Conservation (phyloP, 495 filamentous ascomycete species). For the Aspergillus hancockii region DNA sequence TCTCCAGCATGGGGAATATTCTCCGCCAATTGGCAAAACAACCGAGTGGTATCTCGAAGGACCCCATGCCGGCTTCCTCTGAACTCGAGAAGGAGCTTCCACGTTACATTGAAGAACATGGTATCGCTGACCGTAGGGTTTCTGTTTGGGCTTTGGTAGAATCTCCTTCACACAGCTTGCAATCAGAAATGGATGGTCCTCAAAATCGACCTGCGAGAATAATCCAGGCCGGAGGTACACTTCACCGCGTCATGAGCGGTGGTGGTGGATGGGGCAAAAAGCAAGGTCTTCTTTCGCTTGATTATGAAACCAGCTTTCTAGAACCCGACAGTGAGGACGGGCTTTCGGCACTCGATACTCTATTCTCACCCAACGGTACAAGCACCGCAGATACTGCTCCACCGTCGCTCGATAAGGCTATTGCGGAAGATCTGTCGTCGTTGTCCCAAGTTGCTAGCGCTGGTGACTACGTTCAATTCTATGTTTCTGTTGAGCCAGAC, state of each 20-base stretch:
- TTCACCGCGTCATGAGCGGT: slow-evolving; percentile 76
- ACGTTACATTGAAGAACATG: slow-evolving; percentile 52
- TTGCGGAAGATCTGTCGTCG: slow-evolving; percentile 36
- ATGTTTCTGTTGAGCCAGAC: slow-evolving; percentile 36
- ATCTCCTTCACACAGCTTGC: slow-evolving; percentile 21
- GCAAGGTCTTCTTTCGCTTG: slow-evolving; percentile 77
- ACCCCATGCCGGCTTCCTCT: slow-evolving; percentile 65
- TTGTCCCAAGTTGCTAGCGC: slow-evolving; percentile 48
- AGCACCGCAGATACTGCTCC: slow-evolving; percentile 16
- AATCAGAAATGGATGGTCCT: slow-evolving; percentile 19
- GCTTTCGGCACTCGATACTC: slow-evolving; percentile 18
- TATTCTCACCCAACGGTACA: slow-evolving; percentile 23
- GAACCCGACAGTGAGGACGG: slow-evolving; percentile 15
- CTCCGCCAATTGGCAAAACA: slow-evolving; percentile 62
- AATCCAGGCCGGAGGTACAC: slow-evolving; percentile 47
- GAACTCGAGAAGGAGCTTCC: slow-evolving; percentile 72
- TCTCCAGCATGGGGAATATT: slow-evolving; percentile 79
- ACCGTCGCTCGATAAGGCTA: slow-evolving; percentile 24
- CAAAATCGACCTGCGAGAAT: slow-evolving; percentile 26
- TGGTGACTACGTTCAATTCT: slow-evolving; percentile 53
- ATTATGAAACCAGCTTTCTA: slow-evolving; percentile 60
- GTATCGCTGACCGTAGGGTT: slow-evolving; percentile 50
- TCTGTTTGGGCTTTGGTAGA: slow-evolving; percentile 77
- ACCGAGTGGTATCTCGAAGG: slow-evolving; percentile 38
- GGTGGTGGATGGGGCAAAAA: slow-evolving; percentile 92